Conservation (phyloP, 169 alveolate species). For the Plasmodium coatneyi region DNA sequence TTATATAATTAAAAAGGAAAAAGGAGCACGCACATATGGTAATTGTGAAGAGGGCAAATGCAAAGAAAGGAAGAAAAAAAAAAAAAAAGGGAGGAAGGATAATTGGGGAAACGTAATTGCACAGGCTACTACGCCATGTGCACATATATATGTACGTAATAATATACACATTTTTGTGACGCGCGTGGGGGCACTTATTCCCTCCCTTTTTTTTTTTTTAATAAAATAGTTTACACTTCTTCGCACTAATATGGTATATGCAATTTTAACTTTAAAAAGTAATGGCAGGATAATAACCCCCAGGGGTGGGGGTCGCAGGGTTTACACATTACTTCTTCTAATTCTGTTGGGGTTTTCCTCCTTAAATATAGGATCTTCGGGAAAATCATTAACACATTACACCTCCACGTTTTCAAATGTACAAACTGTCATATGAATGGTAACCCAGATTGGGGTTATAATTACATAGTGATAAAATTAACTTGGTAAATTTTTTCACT, state of each 20-base stretch:
- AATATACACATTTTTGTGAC: background rate
- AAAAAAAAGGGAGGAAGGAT: background rate
- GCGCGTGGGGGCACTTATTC: background rate
- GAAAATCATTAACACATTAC: background rate
- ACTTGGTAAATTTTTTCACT: background rate
- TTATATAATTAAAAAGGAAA: background rate
- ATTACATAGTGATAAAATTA: background rate
- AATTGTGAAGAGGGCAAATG: background rate
- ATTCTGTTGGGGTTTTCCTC: background rate
- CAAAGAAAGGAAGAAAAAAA: background rate
- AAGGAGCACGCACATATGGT: background rate
- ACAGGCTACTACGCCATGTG: background rate
- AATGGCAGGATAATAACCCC: background rate
- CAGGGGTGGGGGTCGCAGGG: background rate
- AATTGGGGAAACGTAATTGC: background rate
- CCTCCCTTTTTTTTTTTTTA: background rate
- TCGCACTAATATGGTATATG: constrained; percentile 1
- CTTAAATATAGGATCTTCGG: background rate
- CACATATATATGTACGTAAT: background rate
- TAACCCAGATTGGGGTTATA: background rate
- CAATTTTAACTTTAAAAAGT: constrained; percentile 12
- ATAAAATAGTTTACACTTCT: background rate
- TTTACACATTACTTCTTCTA: background rate
- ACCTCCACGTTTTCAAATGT: background rate
- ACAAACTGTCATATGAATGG: background rate